Base-by-base conservation (phyloP, 2,329 filamentous ascomycete species). In the Epichloe gansuensis region DNA sequence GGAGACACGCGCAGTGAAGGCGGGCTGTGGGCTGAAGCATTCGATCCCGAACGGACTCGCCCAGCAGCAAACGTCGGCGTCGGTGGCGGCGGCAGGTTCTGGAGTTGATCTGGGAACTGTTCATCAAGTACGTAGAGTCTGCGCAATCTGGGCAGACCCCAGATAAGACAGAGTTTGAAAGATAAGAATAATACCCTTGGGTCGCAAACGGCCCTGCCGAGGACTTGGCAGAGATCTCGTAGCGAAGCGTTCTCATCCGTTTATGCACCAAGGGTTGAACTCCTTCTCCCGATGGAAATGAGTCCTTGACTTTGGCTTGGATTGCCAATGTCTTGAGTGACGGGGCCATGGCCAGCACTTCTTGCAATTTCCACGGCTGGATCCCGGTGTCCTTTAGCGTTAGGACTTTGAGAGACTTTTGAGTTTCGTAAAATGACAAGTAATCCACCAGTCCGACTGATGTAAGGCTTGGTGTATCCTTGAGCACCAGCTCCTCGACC, bases 81-180 rank as follows among this genome's bases (percentile, higher is more conserved):
- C 1, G 88, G 85, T 1, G 85, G 86, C 2, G 85, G 86, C 2
- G 87, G 85, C 6, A 91, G 75, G 13, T 74, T 75, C 44, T 90
- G 76, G 5, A 96, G 79, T 11, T 84, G 77, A 59, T 95, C 88
- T 2, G 90, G 83, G 64, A 97, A 95, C 48, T 80, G 76, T 28
- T 85, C 80, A 61, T 96, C 90, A 49, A 88, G 85, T 17, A 96
- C 91, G 65, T 94, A 96, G 7, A 97, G 78, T 23, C 83, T 80
- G 38, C 77, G 77, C 8, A 97, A 75, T 38, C 77, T 79, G 1
- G 90, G 89, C 7, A 97, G 76, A 7, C 81, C 79, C 85, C 85
- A 15, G 82, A 78, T 55, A 93, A 80, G 35, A 97, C 79, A 0
- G 88, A 95, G n/a, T 80, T 80, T 28, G 88, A 83, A 21, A 97